Evolutionary conservation across 2,329 filamentous ascomycete genomes (phyloP).

Genomic region (Hypoxylon sp.): DNA sequence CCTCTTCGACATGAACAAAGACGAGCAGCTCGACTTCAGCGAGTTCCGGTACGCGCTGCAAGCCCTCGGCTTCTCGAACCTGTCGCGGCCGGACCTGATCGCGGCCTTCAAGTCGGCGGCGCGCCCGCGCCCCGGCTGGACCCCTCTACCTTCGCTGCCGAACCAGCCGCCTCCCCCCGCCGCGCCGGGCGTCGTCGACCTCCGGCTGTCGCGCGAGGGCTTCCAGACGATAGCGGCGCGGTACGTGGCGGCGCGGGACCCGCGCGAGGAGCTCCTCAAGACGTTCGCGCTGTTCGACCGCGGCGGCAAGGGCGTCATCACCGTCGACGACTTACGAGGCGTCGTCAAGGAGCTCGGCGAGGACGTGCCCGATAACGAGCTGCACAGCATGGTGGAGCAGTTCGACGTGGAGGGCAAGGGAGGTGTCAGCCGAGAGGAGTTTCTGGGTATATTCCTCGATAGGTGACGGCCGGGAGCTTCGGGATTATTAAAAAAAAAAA

Average conservation of each 20-base stretch:
- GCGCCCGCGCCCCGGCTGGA: conserved; percentile 72
- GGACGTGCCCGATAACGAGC: conserved; percentile 90
- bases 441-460: conserved; percentile 67
- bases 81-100: conserved; percentile 87
- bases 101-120: conserved; percentile 84
- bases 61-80: conserved; percentile 87
- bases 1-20: conserved; percentile 96
- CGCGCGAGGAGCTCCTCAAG: conserved; percentile 88
- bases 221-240: conserved; percentile 84
- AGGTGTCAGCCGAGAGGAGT: conserved; percentile 76
- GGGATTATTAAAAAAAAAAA: conserved; percentile 2
- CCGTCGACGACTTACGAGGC: conserved; percentile 84
- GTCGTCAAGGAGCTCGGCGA: conserved; percentile 94
- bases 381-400: conserved; percentile 96
- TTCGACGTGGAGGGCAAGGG: conserved; percentile 96
- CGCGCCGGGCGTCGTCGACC: conserved; percentile 71
- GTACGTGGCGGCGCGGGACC: conserved; percentile 84
- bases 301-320: conserved; percentile 91
- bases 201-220: conserved; percentile 77
- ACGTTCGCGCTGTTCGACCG: conserved; percentile 95
- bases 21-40: conserved; percentile 94
- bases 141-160: conserved; percentile 56
- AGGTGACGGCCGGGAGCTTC: conserved; percentile 40
- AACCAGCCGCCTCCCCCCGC: conserved; percentile 59
- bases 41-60: conserved; percentile 97